These are phyloP conservation scores for Cystobasidiaceae sp. DNA, from an alignment of 1,284 basidiomycete genomes.

Conservation along the genomic window DNA sequence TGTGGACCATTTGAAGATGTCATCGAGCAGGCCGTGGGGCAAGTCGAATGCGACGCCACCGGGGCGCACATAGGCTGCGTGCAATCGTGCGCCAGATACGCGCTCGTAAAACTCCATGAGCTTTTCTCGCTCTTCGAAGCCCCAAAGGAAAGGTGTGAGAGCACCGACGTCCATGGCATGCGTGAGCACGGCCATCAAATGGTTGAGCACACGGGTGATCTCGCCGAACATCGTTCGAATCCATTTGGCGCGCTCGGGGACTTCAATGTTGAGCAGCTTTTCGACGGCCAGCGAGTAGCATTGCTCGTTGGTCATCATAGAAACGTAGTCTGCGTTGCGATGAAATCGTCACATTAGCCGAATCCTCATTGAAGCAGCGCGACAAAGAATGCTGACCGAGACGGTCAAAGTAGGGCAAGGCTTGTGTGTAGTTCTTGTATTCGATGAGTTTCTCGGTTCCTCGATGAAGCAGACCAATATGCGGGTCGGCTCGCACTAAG, in stretches of 20 bases:
- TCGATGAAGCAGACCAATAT: slow-evolving; percentile 92
- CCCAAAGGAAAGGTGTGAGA: slow-evolving; percentile 98
- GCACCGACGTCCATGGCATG: slow-evolving; percentile 97
- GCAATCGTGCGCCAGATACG: slow-evolving; percentile 93
- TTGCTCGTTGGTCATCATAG: slow-evolving; percentile 98
- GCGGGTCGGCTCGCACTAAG: slow-evolving; percentile 52
- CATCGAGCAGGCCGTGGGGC: slow-evolving; percentile 90
- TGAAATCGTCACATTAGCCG: background rate
- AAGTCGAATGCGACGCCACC: slow-evolving; percentile 98
- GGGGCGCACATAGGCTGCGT: slow-evolving; percentile 95
- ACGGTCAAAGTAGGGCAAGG: slow-evolving; percentile 87
- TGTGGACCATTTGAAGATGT: slow-evolving; percentile 96
- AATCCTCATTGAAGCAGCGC: background rate
- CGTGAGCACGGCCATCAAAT: slow-evolving; percentile 95
- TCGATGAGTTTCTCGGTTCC: slow-evolving; percentile 99
- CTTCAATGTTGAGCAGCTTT: slow-evolving; percentile 96
- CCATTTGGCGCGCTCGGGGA: slow-evolving; percentile 98
- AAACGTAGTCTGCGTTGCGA: slow-evolving; percentile 84
- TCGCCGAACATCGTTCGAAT: slow-evolving; percentile 96
- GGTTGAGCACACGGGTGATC: slow-evolving; percentile 93
- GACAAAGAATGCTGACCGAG: slow-evolving; percentile 48
- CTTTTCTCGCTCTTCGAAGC: slow-evolving; percentile 99
- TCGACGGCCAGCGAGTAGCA: slow-evolving; percentile 97
- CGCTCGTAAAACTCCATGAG: slow-evolving; percentile 99
- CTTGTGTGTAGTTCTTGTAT: slow-evolving; percentile 91